phyloP scores from a whole-genome alignment of 257 asterid species.

The Solanum chilense region DNA sequence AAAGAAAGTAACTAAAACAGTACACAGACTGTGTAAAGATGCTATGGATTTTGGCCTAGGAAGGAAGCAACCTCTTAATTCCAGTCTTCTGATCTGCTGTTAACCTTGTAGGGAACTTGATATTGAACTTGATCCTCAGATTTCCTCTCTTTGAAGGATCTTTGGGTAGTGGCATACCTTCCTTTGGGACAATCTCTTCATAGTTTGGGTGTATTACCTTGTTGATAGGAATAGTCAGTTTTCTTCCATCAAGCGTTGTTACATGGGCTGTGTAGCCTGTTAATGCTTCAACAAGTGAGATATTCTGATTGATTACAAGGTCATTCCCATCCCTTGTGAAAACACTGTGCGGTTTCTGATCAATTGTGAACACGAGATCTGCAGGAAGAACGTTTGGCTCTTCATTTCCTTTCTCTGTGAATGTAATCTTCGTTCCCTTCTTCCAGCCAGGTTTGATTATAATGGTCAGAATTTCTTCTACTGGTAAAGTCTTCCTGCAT shows the following conservation, averaged over 20 bases:
- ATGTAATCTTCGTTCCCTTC: conserved; percentile 91
- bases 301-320: conserved; percentile 42
- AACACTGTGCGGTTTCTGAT: conserved; percentile 69
- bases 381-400: conserved; percentile 62
- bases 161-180: conserved; percentile 88
- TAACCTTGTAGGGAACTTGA: conserved; percentile 61
- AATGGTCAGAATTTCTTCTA: conserved; percentile 64
- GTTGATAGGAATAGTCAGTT: conserved; percentile 43
- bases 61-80: conserved; percentile 49
- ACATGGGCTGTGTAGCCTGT: conserved; percentile 59
- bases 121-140: conserved; percentile 67
- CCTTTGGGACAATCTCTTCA: conserved; percentile 67
- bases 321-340: conserved; percentile 76
- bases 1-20: neutral
- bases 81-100: conserved; percentile 80
- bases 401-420: conserved; percentile 85
- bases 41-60: conserved; percentile 9
- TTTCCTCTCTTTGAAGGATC: conserved; percentile 62
- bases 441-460: conserved; percentile 90
- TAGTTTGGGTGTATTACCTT: conserved; percentile 52
- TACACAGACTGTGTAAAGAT: neutral
- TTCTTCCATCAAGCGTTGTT: conserved; percentile 68
- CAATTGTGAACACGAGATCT: conserved; percentile 69
- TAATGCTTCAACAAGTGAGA: conserved; percentile 58
- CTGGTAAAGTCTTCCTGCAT: conserved; percentile 59